Base-by-base conservation (phyloP, 805 yeast species). In the Kazachstania psychrophila region DNA sequence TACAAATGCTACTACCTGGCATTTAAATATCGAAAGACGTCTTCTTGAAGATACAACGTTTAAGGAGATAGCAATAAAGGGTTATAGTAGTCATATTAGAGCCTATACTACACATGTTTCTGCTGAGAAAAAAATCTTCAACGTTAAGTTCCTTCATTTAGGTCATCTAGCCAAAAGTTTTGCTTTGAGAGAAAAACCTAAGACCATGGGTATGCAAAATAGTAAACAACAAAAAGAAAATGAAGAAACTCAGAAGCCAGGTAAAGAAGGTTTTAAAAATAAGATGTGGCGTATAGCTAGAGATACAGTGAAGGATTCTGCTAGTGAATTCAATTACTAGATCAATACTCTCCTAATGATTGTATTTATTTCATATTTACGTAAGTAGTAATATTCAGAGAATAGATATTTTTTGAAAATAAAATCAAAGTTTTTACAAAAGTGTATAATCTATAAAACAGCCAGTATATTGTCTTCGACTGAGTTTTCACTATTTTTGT, bases 121-220 rank as follows among this genome's bases (percentile, higher is more conserved):
- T 0, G 50, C 76, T 2, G 98, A 92, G 58, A 74, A 88, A 54
- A 73, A 69, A 33, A 75, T 71, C 44, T 92, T 92, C 68, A 87
- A 85, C 53, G 79, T 92, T 23, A 82, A 82, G 48, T 61, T 70
- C 23, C 64, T 94, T 41, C 99, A 92, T 68, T 65, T 94, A 46
- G 99, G 99, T 20, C 99, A 92, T 65, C 65, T 94, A 51, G 96
- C 97, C 15, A 92, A 92, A 58, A 73, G 92, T 45, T 94, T 94
- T 60, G 99, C 89, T 2, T 66, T 92, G 36, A 76, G 99, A 61
- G 98, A 92, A 51, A 80, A 94, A 6, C 99, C 99, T 20, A 86
- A 82, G 65, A 75, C 73, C 48, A 66, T 82, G 53, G 86, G 88
- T 23, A 59, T 62, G 23, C 55, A 47, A 30, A 42, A 49, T 37